Base-by-base conservation (phyloP, 1,139 yeast species). In the Torulaspora globosa region DNA sequence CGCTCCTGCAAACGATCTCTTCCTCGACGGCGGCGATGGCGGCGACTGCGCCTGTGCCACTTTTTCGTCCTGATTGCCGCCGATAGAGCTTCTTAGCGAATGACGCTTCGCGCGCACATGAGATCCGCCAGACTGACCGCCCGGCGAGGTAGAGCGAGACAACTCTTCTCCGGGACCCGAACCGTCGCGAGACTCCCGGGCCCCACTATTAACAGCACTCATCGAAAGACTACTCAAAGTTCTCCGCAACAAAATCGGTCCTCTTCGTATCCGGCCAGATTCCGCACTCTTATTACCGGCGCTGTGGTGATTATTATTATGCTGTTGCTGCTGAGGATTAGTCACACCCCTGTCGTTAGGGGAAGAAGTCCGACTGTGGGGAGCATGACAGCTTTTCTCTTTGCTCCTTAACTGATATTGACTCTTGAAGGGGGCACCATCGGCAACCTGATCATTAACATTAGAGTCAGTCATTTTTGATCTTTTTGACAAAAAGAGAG, bases 1-100 rank as follows among this genome's bases (percentile, higher is more conserved):
- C 28, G 46, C 48, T 12, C 54, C 59, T 1, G 64, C 62, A 42
- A 59, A 55, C 1, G 64, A 59, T 19, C 52, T 47, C 44, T 59
- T 59, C 28, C 62, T 51, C 32, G 55, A 44, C 14, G 53, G 49
- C 27, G 36, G 24, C 27, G 18, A 40, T 23, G 34, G 31, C 38
- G 9, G 27, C 16, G 14, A 21, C 14, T 16, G 35, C 35, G 24
- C 24, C 21, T 16, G 24, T 6, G 29, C 18, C 16, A 12, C 31
- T 18, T n/a, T 10, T 27, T 16, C 30, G 16, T 24, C 23, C 32
- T n/a, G 30, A 10, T 14, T 31, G 21, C 34, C 34, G 34, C 34
- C 34, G 3, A 31, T 11, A 16, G 32, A 34, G 8, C 32, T 30
- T 31, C 33, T 41, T 12, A 36, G 10, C 4, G 36, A 19, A 14